These are phyloP conservation scores for Ogataea pini DNA, from an alignment of 805 yeast genomes.

Conservation along the genomic window DNA sequence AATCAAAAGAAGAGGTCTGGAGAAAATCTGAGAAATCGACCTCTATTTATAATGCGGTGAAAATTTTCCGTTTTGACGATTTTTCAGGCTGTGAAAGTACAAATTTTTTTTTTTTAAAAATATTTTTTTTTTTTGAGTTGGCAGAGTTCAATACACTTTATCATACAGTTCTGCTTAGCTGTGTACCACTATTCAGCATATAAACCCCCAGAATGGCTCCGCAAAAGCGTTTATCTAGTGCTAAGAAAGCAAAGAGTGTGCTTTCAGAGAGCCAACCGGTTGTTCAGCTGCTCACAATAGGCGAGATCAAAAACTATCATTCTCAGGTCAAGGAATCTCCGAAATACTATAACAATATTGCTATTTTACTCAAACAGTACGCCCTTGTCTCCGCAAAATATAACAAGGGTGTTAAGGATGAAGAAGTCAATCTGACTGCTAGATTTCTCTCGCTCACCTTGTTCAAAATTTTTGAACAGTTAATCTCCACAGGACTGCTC, in stretches of 20 bases:
- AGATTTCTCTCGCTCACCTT: conserved; percentile 45
- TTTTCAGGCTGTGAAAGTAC: conserved; percentile 4
- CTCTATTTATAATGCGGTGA: conserved; percentile 5
- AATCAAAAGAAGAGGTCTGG: conserved; percentile 1
- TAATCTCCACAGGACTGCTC: conserved; percentile 46
- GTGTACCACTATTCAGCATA: not conserved
- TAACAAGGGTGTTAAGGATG: conserved; percentile 23
- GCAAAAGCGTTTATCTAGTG: not conserved
- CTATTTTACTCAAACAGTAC: conserved; percentile 44
- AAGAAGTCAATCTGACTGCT: conserved; percentile 23
- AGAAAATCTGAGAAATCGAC: not conserved
- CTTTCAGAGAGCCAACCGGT: not conserved
- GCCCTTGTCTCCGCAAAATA: conserved; percentile 26
- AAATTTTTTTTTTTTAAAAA: conserved; percentile 2
- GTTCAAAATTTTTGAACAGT: conserved; percentile 48
- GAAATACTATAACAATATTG: conserved; percentile 57
- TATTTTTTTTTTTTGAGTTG: not conserved
- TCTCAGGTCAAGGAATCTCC: conserved; percentile 43
- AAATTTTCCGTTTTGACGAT: conserved; percentile 7
- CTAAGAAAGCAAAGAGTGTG: not conserved
- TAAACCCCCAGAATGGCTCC: conserved; percentile 1
- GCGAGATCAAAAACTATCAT: conserved; percentile 27
- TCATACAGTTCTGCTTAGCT: not conserved
- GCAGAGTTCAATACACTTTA: no score
- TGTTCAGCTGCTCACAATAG: conserved; percentile 18